Percentiles rank a stretch among this genome's conserved stretches.
Evolutionary conservation across 306 rosid species (phyloP).

Genomic region (Quercus berberidifolia): DNA sequence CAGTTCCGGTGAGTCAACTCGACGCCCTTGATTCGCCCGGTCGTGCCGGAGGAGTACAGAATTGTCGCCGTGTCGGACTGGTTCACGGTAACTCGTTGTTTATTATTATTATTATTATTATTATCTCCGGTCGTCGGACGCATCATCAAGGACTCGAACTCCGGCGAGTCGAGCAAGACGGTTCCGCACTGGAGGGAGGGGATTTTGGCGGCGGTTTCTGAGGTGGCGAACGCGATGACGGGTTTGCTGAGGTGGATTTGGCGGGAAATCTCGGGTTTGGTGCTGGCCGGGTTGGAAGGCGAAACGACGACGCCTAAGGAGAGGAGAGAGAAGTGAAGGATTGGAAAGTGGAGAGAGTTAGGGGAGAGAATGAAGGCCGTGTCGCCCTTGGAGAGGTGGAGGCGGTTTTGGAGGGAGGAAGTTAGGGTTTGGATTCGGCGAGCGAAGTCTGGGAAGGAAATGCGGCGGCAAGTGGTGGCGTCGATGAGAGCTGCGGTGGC

Average conservation of each 20-base stretch:
- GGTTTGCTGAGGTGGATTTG: slow-evolving; percentile 30
- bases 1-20: slow-evolving; percentile 28
- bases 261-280: slow-evolving; percentile 20
- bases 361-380: slow-evolving; percentile 31
- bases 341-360: slow-evolving; percentile 20
- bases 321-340: slow-evolving; percentile 31
- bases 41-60: slow-evolving; percentile 30
- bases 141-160: slow-evolving; percentile 32
- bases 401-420: neutral
- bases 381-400: slow-evolving; percentile 8
- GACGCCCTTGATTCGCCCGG: slow-evolving; percentile 31
- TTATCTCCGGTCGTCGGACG: neutral
- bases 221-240: slow-evolving; percentile 31
- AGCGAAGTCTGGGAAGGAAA: slow-evolving; percentile 24
- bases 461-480: slow-evolving; percentile 2
- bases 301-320: slow-evolving; percentile 31
- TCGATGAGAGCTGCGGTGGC: slow-evolving; percentile 23
- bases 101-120: no score
- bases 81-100: neutral
- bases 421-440: slow-evolving; percentile 20
- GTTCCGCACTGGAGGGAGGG: slow-evolving; percentile 13
- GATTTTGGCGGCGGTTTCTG: slow-evolving; percentile 15
- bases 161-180: slow-evolving; percentile 22
- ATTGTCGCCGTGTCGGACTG: slow-evolving; percentile 32
- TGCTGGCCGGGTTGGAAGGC: slow-evolving; percentile 30